Percentiles rank a stretch among this genome's conserved stretches.
These are phyloP conservation scores for Citrus trifoliata DNA, from an alignment of 345 rosid species.

Conservation along the genomic window DNA sequence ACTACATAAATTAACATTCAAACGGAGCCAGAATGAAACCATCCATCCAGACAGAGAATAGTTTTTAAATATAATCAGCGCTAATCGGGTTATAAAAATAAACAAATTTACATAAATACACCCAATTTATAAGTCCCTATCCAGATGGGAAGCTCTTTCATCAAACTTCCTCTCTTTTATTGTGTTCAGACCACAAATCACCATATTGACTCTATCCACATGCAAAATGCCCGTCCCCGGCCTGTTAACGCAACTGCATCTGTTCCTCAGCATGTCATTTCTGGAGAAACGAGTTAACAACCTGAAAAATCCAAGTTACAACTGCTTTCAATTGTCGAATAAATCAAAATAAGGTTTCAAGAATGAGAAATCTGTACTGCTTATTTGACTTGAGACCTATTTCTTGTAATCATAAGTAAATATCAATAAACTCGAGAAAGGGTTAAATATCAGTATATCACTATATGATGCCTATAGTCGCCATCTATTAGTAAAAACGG, in stretches of 20 bases:
- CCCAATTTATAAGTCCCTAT: not conserved
- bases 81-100: conserved; percentile 6
- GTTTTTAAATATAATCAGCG: not conserved
- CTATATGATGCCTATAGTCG: too few species aligned
- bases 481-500: not conserved
- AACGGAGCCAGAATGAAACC: conserved; percentile 1
- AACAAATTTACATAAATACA: conserved; percentile 26
- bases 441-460: not conserved
- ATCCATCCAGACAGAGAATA: conserved; percentile 17
- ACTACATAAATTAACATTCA: conserved; percentile 1
- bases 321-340: not conserved
- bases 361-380: not conserved
- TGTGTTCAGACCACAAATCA: conserved; percentile 16
- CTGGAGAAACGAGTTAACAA: conserved; percentile 26
- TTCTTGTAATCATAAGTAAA: not conserved
- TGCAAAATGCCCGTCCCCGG: not conserved
- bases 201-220: not conserved
- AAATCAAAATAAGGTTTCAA: not conserved
- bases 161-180: conserved; percentile 11
- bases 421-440: not conserved
- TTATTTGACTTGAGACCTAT: not conserved
- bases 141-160: conserved; percentile 18
- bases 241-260: conserved; percentile 15
- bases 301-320: conserved; percentile 24
- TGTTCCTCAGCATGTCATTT: conserved; percentile 44